Base-by-base conservation (phyloP, 768 basidiomycete genomes). In the Strobilomyces echinocephalus region DNA sequence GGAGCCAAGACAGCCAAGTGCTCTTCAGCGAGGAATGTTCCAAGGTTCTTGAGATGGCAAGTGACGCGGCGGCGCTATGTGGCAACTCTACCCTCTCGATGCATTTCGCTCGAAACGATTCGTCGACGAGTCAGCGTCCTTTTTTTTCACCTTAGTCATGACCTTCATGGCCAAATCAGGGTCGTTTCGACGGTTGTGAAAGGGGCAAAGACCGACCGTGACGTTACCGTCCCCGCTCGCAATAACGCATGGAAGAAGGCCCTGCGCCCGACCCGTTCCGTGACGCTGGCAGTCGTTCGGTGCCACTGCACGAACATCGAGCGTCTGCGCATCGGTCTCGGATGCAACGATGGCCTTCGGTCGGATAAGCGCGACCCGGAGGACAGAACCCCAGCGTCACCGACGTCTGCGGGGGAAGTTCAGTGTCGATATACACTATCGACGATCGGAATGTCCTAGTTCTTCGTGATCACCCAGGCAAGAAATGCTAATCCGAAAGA, bases 11-110 rank as follows among this genome's bases (percentile, higher is more conserved):
- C 69, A 57, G 77, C 61, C 59, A 73, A 58, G 74, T 62, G 8
- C 60, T 85, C 24, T 85, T 85, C 62, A 63, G 72, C 26, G 85
- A 77, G 79, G 26, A 70, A 66, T 0, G 79, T 79, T 7, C 69
- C 69, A 26, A n/a, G 21, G 4, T 21, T 31, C 34, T 26, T 46
- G 38, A 53, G 47, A 53, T 34, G 20, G 15, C 26, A 16, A 30
- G n/a, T 7, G 18, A 16, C 4, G 30, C 8, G 10, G 15, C 35
- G 34, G 34, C 9, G 26, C 28, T 41, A 12, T 16, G 14, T 14
- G 12, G 15, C 16, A 35, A 56, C 65, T 35, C 49, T 71, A 65
- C 81, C 81, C 77, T 76, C 57, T 79, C 76, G 14, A 77, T 69
- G 30, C 78, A 77, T 5, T 74, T 78, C 1, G 76, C 74, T 4